Evolutionary conservation across 1,139 yeast species (phyloP).

Genomic region (Kazachstania sp.): DNA sequence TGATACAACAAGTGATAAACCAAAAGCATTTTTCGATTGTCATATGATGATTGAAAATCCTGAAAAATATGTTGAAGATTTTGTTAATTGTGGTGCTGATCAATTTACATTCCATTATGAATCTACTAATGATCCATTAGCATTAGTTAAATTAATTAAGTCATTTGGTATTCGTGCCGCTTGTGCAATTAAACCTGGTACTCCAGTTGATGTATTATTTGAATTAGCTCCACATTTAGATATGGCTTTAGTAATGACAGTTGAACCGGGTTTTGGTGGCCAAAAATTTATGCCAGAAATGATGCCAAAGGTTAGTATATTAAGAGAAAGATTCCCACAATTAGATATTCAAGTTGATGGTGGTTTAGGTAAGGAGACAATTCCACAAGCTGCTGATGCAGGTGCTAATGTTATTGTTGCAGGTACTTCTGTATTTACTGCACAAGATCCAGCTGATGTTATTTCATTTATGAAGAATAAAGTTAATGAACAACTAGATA

Average conservation of each 20-base stretch:
- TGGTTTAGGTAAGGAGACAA: conserved; percentile 80
- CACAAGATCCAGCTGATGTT: conserved; percentile 66
- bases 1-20: conserved; percentile 21
- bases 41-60: conserved; percentile 99
- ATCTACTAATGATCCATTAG: conserved; percentile 74
- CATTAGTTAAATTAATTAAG: conserved; percentile 67
- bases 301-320: conserved; percentile 87
- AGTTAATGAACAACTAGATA: conserved; percentile 37
- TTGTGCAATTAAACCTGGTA: conserved; percentile 89
- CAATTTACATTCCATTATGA: conserved; percentile 95
- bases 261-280: conserved; percentile 98
- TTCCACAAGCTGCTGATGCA: conserved; percentile 78
- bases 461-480: conserved; percentile 57
- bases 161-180: conserved; percentile 85
- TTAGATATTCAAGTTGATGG: conserved; percentile 95
- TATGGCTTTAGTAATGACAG: conserved; percentile 95
- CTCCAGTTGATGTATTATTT: conserved; percentile 75
- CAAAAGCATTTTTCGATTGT: conserved; percentile 79
- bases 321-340: conserved; percentile 66
- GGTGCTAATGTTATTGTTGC: conserved; percentile 99
- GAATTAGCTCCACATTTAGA: conserved; percentile 74
- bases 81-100: conserved; percentile 93
- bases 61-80: conserved; percentile 87
- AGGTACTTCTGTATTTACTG: conserved; percentile 88
- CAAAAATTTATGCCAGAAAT: conserved; percentile 90